Conservation (phyloP, 345 rosid genomes). For the Euclidium syriacum region DNA sequence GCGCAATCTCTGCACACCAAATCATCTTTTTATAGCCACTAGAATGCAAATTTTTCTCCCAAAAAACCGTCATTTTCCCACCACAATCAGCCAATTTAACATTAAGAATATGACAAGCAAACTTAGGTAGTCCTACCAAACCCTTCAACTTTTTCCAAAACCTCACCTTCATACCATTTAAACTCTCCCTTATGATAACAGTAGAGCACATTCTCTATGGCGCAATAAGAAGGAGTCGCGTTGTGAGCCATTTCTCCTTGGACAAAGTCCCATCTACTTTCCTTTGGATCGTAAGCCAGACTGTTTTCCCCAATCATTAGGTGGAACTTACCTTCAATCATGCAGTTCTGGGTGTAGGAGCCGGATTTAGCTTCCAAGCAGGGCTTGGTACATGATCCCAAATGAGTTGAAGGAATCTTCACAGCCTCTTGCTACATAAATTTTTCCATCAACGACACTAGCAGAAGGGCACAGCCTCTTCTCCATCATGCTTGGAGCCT, state of each 20-base stretch:
- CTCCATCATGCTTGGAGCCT: constrained; percentile 42
- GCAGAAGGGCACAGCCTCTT: constrained; percentile 46
- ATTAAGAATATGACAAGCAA: constrained; percentile 48
- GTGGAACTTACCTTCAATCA: background rate
- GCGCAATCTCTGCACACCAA: constrained; percentile 55
- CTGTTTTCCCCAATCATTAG: constrained; percentile 29
- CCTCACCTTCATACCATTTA: constrained; percentile 44
- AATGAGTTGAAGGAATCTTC: constrained; percentile 38
- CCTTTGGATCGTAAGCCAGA: constrained; percentile 42
- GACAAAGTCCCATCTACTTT: constrained; percentile 42
- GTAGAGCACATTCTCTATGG: constrained; percentile 46
- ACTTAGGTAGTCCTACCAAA: constrained; percentile 43
- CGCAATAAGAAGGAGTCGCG: constrained; percentile 48
- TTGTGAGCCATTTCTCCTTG: constrained; percentile 55
- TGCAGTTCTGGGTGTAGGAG: background rate
- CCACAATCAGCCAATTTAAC: constrained; percentile 25
- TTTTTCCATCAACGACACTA: constrained; percentile 38
- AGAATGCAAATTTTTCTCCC: constrained; percentile 37
- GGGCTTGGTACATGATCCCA: constrained; percentile 29
- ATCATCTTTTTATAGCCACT: constrained; percentile 34
- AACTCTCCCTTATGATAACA: constrained; percentile 64
- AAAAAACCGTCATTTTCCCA: constrained; percentile 62
- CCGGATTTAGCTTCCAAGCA: background rate
- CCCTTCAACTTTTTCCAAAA: constrained; percentile 54
- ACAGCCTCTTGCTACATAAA: constrained; percentile 69